Conservation (phyloP, 345 rosid genomes). For the Sisymbrium irio region DNA sequence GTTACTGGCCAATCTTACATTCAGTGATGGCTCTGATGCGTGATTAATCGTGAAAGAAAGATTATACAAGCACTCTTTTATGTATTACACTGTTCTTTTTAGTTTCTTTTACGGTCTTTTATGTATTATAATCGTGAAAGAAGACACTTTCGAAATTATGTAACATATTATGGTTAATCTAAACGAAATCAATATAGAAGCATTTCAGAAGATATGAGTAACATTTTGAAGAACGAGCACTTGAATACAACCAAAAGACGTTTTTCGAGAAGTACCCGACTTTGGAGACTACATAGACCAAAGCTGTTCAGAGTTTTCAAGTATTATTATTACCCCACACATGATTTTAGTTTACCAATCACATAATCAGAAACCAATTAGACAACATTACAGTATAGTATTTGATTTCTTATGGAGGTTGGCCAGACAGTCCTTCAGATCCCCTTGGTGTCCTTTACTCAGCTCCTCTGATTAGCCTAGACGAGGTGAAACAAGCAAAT, state of each 20-base stretch:
- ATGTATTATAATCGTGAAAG: not conserved
- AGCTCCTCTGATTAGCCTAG: conserved; percentile 2
- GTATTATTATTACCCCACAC: not conserved
- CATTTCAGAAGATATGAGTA: not conserved
- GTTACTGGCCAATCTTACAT: conserved; percentile 72
- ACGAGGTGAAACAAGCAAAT: too few relatives aligned
- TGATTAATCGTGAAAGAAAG: not conserved
- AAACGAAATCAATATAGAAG: not conserved
- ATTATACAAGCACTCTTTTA: not conserved
- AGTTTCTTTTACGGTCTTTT: not conserved
- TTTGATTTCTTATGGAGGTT: not conserved
- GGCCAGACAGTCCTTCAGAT: not conserved
- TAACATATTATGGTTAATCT: not conserved
- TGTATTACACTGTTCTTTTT: not conserved
- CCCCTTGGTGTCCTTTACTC: not conserved
- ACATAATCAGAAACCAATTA: not conserved
- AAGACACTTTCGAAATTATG: not conserved
- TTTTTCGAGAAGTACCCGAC: not conserved
- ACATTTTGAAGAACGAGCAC: not conserved
- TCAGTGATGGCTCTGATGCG: conserved; percentile 26
- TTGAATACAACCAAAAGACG: not conserved
- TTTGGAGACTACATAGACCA: not conserved
- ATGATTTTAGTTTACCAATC: not conserved
- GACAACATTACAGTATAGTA: not conserved
- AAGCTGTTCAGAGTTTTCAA: not conserved